Evolutionary conservation across 352 stramenopile species (phyloP), one percentile per base, ranked within the genome.

Genomic region (Globisporangium iwayamae): DNA sequence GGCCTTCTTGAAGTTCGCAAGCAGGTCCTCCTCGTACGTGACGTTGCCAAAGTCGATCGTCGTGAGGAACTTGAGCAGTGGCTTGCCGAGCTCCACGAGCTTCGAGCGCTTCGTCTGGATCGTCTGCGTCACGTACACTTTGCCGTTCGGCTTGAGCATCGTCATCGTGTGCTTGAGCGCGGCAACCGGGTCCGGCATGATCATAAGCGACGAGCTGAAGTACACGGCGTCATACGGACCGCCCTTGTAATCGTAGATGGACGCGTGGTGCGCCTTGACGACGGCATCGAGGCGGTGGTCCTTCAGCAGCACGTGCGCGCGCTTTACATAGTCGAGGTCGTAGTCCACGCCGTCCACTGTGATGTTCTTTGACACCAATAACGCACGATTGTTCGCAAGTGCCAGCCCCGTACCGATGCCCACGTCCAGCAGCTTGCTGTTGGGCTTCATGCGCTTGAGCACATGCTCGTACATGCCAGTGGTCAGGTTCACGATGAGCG

Each of bases 21-120:
- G 68, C 56, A 96, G 52, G 25, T 97, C 84, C 32, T 78, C 68
- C 58, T 96, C 87, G 69, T 90, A 95, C 58, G 91, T 91, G 22
- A 97, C 78, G 45, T 88, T 71, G 54, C 92, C 92, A 74, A 98
- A 98, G 68, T 98, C 92, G 70, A 98, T 95, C 30, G 90, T 97
- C 65, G 90, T 97, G 65, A 94, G 72, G 74, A 96, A 97, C 78
- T 96, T 97, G 65, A 98, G 75, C 58, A 97, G 68, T 41, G 89
- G 89, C 71, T 98, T 98, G 59, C 89, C 73, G 20, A 85, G 58
- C 70, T 92, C 79, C 45, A 85, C 76, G 54, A 92, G 50, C 66
- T 72, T 79, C 47, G 81, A 92, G 47, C 72, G 75, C 56, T 72
- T 64, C 32, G 83, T 92, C 75, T 97, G 92, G 76, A 97, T 96